A percentile compares a stretch with the other conserved stretches of the same genome.
Conservation (phyloP, 208 protist species). For the Leishmania arabica region DNA sequence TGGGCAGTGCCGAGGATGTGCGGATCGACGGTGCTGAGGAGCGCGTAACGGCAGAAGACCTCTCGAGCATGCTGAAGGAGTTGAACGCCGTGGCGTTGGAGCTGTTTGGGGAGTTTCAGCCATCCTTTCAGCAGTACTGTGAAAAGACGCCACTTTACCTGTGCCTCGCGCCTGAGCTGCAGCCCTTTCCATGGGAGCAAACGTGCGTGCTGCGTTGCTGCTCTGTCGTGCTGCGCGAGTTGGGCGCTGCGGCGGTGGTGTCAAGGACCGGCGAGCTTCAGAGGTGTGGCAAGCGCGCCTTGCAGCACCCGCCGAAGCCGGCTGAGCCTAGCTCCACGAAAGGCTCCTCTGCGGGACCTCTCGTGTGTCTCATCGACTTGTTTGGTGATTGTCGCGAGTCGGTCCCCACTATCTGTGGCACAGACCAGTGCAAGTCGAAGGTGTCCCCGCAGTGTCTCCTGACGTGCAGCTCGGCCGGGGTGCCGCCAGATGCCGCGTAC, state of each 20-base stretch:
- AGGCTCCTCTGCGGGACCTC: slow-evolving; percentile 3
- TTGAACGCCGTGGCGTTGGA: slow-evolving; percentile 25
- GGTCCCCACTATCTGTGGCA: slow-evolving; percentile 31
- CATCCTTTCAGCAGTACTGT: slow-evolving; percentile 33
- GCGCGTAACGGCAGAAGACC: slow-evolving; percentile 39
- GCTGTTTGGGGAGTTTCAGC: slow-evolving; percentile 50
- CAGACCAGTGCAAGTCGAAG: slow-evolving; percentile 35
- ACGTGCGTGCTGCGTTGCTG: slow-evolving; percentile 41
- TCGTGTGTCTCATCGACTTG: slow-evolving; percentile 61
- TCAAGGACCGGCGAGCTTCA: slow-evolving; percentile 32
- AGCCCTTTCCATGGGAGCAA: slow-evolving; percentile 71
- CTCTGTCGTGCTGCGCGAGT: slow-evolving; percentile 58
- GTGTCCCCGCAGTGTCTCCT: slow-evolving; percentile 41
- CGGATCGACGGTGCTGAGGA: slow-evolving; percentile 26
- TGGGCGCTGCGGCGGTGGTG: slow-evolving; percentile 46
- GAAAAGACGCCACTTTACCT: slow-evolving; percentile 59
- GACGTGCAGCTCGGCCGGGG: slow-evolving; percentile 32
- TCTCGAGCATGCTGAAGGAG: slow-evolving; percentile 14
- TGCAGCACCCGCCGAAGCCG: slow-evolving; percentile 10
- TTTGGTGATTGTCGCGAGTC: slow-evolving; percentile 60
- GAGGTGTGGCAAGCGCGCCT: slow-evolving; percentile 6
- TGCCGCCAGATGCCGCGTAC: slow-evolving; percentile 42
- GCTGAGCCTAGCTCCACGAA: slow-evolving; percentile 3
- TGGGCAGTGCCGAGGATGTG: slow-evolving; percentile 11
- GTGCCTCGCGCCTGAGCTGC: slow-evolving; percentile 69